A percentile compares a stretch with the other conserved stretches of the same genome.
Conservation (phyloP, 805 yeast genomes). For the Saccharomycopsis fermentans region DNA sequence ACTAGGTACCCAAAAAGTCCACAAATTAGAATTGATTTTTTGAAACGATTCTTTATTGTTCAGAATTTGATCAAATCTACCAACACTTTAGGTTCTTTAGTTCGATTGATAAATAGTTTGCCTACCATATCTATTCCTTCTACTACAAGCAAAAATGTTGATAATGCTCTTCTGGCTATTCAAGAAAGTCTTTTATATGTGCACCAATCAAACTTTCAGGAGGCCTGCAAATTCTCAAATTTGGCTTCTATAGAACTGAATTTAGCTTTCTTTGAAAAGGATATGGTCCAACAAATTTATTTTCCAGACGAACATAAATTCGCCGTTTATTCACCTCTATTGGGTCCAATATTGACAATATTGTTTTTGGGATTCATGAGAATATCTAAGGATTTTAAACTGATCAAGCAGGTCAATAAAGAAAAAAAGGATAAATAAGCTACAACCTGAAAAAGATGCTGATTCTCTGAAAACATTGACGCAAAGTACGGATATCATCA, state of each 20-base stretch:
- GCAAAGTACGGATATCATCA: background rate
- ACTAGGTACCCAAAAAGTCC: constrained; percentile 51
- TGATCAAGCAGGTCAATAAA: background rate
- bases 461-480: background rate
- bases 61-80: constrained; percentile 53
- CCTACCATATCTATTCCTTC: constrained; percentile 79
- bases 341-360: constrained; percentile 79
- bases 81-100: constrained; percentile 63
- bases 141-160: constrained; percentile 50
- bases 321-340: constrained; percentile 83
- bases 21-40: constrained; percentile 50
- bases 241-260: constrained; percentile 52
- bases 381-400: constrained; percentile 29
- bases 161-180: constrained; percentile 37
- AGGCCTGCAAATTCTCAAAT: constrained; percentile 31
- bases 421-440: background rate
- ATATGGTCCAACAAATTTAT: constrained; percentile 90
- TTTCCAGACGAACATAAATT: constrained; percentile 94
- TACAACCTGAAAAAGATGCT: background rate
- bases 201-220: constrained; percentile 26
- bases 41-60: constrained; percentile 48
- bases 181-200: constrained; percentile 29
- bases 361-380: constrained; percentile 41
- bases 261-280: constrained; percentile 80
- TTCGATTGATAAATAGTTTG: constrained; percentile 56